These are phyloP conservation scores for Cercospora brassicicola DNA, from an alignment of 2,329 filamentous ascomycete species.

Conservation along the genomic window DNA sequence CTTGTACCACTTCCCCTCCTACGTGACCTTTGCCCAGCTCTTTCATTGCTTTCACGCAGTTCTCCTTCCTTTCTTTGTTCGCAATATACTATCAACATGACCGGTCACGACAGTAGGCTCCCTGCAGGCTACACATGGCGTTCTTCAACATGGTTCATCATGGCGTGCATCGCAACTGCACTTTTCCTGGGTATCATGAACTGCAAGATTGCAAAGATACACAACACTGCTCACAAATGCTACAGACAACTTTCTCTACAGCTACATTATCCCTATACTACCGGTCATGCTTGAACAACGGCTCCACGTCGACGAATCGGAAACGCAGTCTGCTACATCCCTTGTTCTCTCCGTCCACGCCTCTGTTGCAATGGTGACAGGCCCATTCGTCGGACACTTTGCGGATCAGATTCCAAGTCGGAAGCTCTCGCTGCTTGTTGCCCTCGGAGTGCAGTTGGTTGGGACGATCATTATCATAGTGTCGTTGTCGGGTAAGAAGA, in stretches of 20 bases:
- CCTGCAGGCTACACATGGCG: constrained; percentile 7
- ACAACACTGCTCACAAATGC: not conserved
- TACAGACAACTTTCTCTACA: constrained; percentile 27
- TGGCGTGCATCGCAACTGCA: not conserved
- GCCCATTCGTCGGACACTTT: constrained; percentile 24
- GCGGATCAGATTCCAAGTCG: constrained; percentile 20
- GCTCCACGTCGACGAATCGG: constrained; percentile 13
- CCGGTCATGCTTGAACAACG: constrained; percentile 26
- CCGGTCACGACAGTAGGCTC: not conserved
- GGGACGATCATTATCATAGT: constrained; percentile 15
- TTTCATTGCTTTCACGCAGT: not conserved
- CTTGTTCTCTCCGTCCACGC: constrained; percentile 40
- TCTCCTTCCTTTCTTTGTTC: not conserved
- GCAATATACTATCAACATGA: constrained; percentile 31
- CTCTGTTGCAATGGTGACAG: constrained; percentile 45
- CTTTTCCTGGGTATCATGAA: not conserved
- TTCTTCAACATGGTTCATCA: constrained; percentile 1
- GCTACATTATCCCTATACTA: constrained; percentile 25
- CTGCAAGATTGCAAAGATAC: not conserved
- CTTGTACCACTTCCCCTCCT: not conserved
- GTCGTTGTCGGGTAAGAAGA: not conserved
- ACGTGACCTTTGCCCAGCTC: not conserved
- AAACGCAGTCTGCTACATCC: constrained; percentile 22
- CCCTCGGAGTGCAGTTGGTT: constrained; percentile 15
- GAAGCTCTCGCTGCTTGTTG: constrained; percentile 23